Evolutionary conservation across 495 filamentous ascomycete species (phyloP).

Genomic region (Xylaria nigripes): DNA sequence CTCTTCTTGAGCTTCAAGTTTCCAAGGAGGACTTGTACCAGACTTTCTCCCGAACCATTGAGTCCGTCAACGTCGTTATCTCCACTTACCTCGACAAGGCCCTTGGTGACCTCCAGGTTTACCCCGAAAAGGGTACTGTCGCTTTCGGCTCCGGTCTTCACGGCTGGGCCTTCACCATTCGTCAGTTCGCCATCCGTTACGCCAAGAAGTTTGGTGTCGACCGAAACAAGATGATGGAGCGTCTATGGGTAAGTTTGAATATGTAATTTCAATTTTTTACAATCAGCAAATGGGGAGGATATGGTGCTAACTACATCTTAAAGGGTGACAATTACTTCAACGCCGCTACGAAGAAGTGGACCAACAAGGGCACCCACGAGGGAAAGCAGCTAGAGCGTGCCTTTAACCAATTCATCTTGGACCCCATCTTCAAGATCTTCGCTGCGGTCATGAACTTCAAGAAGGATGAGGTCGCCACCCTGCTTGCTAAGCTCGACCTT

Average conservation of each 20-base stretch:
- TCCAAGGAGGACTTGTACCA: conserved; percentile 99
- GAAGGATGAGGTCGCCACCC: conserved; percentile 78
- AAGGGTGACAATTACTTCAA: conserved; percentile 99
- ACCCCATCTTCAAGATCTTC: conserved; percentile 99
- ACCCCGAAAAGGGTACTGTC: conserved; percentile 91
- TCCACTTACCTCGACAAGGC: conserved; percentile 96
- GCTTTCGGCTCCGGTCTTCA: conserved; percentile 99
- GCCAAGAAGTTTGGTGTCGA: conserved; percentile 99
- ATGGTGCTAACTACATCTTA: conserved; percentile 6
- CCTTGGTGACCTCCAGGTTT: conserved; percentile 96
- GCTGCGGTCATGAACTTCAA: conserved; percentile 92
- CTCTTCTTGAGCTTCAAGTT: conserved; percentile 95
- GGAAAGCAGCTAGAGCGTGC: conserved; percentile 90
- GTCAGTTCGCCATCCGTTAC: conserved; percentile 93
- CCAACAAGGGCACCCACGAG: conserved; percentile 69
- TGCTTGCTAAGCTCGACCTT: conserved; percentile 88
- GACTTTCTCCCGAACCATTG: conserved; percentile 97
- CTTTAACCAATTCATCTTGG: conserved; percentile 97
- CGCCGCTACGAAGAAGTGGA: conserved; percentile 99
- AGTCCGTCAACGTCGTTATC: conserved; percentile 99
- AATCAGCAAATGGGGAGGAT: background rate
- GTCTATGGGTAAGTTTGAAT: conserved; percentile 73
- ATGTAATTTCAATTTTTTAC: background rate
- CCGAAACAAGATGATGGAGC: conserved; percentile 99
- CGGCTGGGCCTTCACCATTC: conserved; percentile 99